Base-by-base conservation (phyloP, 2,329 filamentous ascomycete genomes). In the Xylaria sp. region DNA sequence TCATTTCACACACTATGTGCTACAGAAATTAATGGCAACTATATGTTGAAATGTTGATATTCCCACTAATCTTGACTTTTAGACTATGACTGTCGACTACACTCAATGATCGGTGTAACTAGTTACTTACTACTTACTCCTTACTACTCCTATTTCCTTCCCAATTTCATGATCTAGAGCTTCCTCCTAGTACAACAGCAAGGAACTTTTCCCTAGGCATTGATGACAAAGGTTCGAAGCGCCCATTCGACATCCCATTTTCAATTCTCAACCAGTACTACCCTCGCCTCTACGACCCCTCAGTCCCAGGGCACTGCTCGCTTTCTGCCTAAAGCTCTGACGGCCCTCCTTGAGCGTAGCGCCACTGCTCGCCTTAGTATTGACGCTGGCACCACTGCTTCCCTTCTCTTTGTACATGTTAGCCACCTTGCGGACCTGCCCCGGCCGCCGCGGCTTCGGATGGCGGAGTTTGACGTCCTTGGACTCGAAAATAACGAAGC, bases 391-490 rank as follows among this genome's bases (percentile, higher is more conserved):
- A 1, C 69, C 71, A 18, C 67, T 66, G 3, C 51, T 65, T 4
- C 48, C 65, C 67, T 78, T 79, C 15, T 79, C 78, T 56, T 73
- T 78, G 63, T 79, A 79, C 74, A 79, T 74, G 51, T 78, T 78
- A 18, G 79, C 74, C 61, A 80, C 69, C 62, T 76, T 78, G 63
- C 73, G 74, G 23, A 77, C 76, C 69, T 78, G 76, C 10, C 74
- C 75, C 1, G 78, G 78, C 10, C 78, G 73, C 46, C 71, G 66
- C 1, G 78, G 78, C 41, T 71, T 75, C 39, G 78, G 78, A 41
- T 77, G 72, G 12, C 69, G 71, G 25, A 79, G 72, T 23, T 76
- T 76, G 52, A 76, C 69, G 37, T 76, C 68, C n/a, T 71, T 71
- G 39, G 74, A 67, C 56, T 78, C 74, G 56, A 75, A 74, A 2